Percentiles rank a stretch among this genome's conserved stretches.
These are phyloP conservation scores for Planoprotostelium fungivorum DNA, from an alignment of 78 protist genomes.

Conservation along the genomic window DNA sequence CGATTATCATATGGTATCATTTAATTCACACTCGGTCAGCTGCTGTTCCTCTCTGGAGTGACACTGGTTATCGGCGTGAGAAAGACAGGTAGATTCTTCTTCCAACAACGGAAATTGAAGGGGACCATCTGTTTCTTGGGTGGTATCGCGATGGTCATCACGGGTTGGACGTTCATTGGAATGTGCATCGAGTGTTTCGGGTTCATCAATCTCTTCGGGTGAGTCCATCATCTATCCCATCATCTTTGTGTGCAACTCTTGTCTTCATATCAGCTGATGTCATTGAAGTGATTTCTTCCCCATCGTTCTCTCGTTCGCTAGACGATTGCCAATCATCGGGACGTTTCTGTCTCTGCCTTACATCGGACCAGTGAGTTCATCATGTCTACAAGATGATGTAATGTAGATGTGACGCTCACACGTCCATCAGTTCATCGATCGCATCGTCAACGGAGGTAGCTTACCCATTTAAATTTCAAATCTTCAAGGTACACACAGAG, in stretches of 20 bases:
- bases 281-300: slow-evolving; percentile 51
- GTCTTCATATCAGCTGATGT: background rate
- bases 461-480: too few relatives aligned
- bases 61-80: slow-evolving; percentile 47
- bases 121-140: slow-evolving; percentile 72
- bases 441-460: too few relatives aligned
- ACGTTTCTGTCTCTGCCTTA: slow-evolving; percentile 39
- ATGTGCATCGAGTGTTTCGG: slow-evolving; percentile 59
- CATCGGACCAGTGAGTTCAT: background rate
- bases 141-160: slow-evolving; percentile 58
- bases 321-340: slow-evolving; percentile 52
- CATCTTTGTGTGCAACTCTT: background rate
- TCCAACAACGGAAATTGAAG: slow-evolving; percentile 49
- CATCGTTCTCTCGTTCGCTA: slow-evolving; percentile 40
- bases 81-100: slow-evolving; percentile 54
- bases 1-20: background rate
- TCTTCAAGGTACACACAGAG: too few relatives aligned
- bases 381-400: too few relatives aligned
- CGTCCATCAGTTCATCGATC: too few relatives aligned
- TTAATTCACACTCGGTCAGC: slow-evolving; percentile 16
- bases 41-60: slow-evolving; percentile 68
- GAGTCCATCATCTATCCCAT: background rate
- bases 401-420: too few relatives aligned
- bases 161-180: slow-evolving; percentile 55
- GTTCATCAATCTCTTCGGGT: slow-evolving; percentile 78